Evolutionary conservation across 2,329 filamentous ascomycete species (phyloP).

Genomic region (Dichotomopilus funicola): DNA sequence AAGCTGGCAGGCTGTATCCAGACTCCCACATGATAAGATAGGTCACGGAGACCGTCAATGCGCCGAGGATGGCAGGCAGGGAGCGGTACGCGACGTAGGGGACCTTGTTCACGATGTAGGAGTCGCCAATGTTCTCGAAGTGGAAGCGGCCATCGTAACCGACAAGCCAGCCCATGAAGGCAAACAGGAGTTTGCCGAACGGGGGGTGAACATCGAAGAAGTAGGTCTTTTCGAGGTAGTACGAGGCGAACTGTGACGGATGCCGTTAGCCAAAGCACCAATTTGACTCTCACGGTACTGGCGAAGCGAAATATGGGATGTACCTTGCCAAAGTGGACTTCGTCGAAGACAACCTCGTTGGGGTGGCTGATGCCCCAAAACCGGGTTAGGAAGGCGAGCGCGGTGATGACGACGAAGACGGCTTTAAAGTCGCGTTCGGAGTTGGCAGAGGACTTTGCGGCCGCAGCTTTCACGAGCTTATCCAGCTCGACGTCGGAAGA

Average conservation of each 20-base stretch:
- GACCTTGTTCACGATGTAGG: slow-evolving; percentile 93
- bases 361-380: slow-evolving; percentile 97
- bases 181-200: slow-evolving; percentile 96
- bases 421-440: slow-evolving; percentile 82
- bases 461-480: slow-evolving; percentile 39
- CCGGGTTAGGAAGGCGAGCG: slow-evolving; percentile 79
- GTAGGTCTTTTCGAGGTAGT: slow-evolving; percentile 92
- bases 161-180: slow-evolving; percentile 93
- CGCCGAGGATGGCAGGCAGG: slow-evolving; percentile 84
- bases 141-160: slow-evolving; percentile 96
- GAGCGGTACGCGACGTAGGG: slow-evolving; percentile 95
- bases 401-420: slow-evolving; percentile 68
- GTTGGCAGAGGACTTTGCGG: slow-evolving; percentile 31
- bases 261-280: slow-evolving; percentile 8
- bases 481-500: slow-evolving; percentile 44
- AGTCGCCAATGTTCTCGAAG: slow-evolving; percentile 99
- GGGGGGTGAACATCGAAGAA: slow-evolving; percentile 99
- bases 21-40: slow-evolving; percentile 99
- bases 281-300: background rate
- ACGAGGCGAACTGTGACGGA: slow-evolving; percentile 57
- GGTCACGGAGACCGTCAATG: slow-evolving; percentile 85
- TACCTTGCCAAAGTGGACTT: slow-evolving; percentile 99
- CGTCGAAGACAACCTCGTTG: slow-evolving; percentile 95
- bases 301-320: slow-evolving; percentile 23
- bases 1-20: slow-evolving; percentile 90